These are phyloP conservation scores for Kalaharituber pfeilii DNA, from an alignment of 2,329 filamentous ascomycete species.

Conservation along the genomic window DNA sequence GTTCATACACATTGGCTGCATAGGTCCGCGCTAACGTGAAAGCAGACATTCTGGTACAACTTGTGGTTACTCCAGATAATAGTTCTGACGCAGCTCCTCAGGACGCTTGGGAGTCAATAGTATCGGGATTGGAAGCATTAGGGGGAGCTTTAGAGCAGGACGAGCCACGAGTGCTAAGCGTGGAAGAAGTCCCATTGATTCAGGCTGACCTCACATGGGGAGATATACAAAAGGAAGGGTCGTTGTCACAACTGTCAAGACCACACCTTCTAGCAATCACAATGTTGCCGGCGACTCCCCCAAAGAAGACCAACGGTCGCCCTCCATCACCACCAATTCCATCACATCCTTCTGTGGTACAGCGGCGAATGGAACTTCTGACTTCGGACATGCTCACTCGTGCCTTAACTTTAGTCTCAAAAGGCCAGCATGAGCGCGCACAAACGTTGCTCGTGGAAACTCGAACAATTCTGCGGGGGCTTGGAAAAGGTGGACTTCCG, in stretches of 20 bases:
- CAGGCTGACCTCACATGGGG: slow-evolving; percentile 90
- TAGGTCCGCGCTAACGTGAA: slow-evolving; percentile 12
- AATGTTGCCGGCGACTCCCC: slow-evolving; percentile 60
- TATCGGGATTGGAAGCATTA: slow-evolving; percentile 84
- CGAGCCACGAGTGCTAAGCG: slow-evolving; percentile 62
- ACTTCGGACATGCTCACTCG: slow-evolving; percentile 96
- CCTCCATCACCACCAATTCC: slow-evolving; percentile 63
- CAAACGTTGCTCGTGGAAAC: slow-evolving; percentile 88
- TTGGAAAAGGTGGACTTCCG: slow-evolving; percentile 85
- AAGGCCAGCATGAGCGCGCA: slow-evolving; percentile 82
- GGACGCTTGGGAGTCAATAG: slow-evolving; percentile 92
- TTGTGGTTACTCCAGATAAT: slow-evolving; percentile 79
- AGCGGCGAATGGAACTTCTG: slow-evolving; percentile 89
- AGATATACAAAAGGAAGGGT: slow-evolving; percentile 79
- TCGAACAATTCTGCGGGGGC: slow-evolving; percentile 80
- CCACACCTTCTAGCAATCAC: slow-evolving; percentile 88
- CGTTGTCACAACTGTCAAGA: slow-evolving; percentile 66
- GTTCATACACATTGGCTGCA: slow-evolving; percentile 4
- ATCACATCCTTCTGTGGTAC: slow-evolving; percentile 84
- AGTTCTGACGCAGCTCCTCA: slow-evolving; percentile 73
- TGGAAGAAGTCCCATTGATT: slow-evolving; percentile 87
- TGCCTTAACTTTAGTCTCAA: slow-evolving; percentile 73
- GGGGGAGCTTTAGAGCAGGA: slow-evolving; percentile 76
- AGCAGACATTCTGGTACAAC: slow-evolving; percentile 74
- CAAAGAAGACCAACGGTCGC: slow-evolving; percentile 40